Evolutionary conservation across 495 filamentous ascomycete species (phyloP), one percentile per base, ranked within the genome.

Genomic region (Penicillium soppii): DNA sequence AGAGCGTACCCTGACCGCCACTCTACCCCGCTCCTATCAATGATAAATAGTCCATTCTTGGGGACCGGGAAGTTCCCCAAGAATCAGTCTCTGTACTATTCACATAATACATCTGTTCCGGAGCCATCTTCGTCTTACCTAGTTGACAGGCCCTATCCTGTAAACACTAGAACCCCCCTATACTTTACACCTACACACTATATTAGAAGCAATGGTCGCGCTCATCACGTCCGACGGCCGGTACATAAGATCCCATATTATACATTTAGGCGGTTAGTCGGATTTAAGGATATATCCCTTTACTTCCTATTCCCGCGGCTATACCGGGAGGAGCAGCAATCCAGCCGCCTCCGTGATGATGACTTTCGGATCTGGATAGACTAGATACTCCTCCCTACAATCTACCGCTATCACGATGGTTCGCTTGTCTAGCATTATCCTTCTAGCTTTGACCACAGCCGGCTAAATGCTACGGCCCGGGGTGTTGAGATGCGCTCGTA

Each of bases 361-460:
- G 30, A 33, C 30, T 33, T 33, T 33, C 30, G 30, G 30, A 15
- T 33, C 13, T 33, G 10, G 30, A 33, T 33, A 33, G 30, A 33
- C 30, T 15, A 33, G 30, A 33, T 33, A 33, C 30, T 33, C 10
- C 30, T 33, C 10, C 30, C 30, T 33, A 6, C 30, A 33, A 33
- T 33, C 10, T 33, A 33, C 13, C 30, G 30, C 30, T 5, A 33
- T 33, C 30, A 33, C 30, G 30, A 33, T 33, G 10, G 30, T 8
- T 33, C 30, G 10, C 45, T 48, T 5, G 21, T 48, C 27, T n/a
- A 48, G 33, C 33, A 48, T 23, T 48, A 48, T 25, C 33, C 45
- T 20, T 38, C 33, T 17, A 48, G 45, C 32, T 48, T 48, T 48
- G 25, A 48, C 10, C 20, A 48, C 36, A 48, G 45, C 30, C 20